phyloP scores from a whole-genome alignment of 495 filamentous ascomycete species.

The Extremus antarcticus region DNA sequence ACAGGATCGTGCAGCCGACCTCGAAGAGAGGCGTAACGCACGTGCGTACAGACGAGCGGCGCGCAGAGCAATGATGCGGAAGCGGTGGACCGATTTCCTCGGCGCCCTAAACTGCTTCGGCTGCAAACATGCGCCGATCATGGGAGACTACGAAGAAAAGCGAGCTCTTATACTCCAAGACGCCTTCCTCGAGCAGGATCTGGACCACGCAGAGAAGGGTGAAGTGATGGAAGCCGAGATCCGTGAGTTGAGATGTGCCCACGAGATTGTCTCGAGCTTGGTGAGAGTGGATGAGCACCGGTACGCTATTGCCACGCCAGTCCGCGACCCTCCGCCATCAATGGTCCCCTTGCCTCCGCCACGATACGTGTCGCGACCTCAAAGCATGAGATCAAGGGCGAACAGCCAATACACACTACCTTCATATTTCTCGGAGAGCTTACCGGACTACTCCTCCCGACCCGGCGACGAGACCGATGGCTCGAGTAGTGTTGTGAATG shows the following conservation, averaged over 20 bases:
- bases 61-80: constrained; percentile 22
- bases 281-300: constrained; percentile 18
- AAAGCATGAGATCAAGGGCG: neutral
- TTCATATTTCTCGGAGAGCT: constrained; percentile 12
- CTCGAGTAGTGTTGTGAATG: constrained; percentile 15
- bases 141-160: constrained; percentile 35
- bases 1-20: constrained; percentile 26
- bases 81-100: constrained; percentile 22
- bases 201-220: constrained; percentile 18
- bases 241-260: constrained; percentile 25
- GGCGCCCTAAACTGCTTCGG: constrained; percentile 14
- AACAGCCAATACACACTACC: constrained; percentile 12
- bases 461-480: constrained; percentile 3
- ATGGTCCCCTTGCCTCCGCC: constrained; percentile 10
- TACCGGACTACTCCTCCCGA: constrained; percentile 16
- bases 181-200: constrained; percentile 25
- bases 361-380: neutral
- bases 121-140: constrained; percentile 8
- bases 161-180: constrained; percentile 32
- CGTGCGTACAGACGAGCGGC: constrained; percentile 27
- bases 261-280: constrained; percentile 25
- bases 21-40: constrained; percentile 28
- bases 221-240: constrained; percentile 36
- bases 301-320: constrained; percentile 17
- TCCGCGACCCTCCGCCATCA: constrained; percentile 19